Conservation (phyloP, 371 early-diverging fungal species). For the Nematocida displodere region DNA sequence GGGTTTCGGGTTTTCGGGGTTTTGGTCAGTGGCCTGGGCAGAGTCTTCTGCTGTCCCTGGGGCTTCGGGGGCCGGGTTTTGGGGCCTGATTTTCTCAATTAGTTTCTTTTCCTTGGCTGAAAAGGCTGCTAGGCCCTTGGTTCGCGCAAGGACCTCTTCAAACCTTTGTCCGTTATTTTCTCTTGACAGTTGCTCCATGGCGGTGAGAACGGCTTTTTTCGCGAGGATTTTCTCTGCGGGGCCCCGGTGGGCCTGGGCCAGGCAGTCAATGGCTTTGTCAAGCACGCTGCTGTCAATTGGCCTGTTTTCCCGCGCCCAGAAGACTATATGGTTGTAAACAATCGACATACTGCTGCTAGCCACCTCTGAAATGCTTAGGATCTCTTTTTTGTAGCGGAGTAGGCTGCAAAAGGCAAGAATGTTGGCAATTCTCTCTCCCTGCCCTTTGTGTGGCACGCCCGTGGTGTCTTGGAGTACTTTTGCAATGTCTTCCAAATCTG, state of each 20-base stretch:
- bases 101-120: not conserved
- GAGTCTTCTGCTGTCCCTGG: not conserved
- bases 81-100: not conserved
- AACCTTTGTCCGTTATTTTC: not conserved
- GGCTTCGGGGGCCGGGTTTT: not conserved
- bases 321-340: slow-evolving; percentile 43
- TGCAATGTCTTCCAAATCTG: slow-evolving; percentile 11
- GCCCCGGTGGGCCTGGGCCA: not conserved
- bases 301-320: not conserved
- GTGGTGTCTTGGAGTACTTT: not conserved
- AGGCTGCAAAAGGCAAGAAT: slow-evolving; percentile 24
- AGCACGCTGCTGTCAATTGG: not conserved
- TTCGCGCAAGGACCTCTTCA: not conserved
- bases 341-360: slow-evolving; percentile 19
- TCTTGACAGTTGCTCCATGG: slow-evolving; percentile 7
- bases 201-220: not conserved
- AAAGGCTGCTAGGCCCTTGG: not conserved
- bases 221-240: not conserved
- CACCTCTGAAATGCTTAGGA: slow-evolving; percentile 7
- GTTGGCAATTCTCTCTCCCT: slow-evolving; percentile 2
- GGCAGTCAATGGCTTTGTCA: not conserved
- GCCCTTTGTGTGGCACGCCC: not conserved
- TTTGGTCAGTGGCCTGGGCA: not conserved
- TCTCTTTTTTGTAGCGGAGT: slow-evolving; percentile 5
- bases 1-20: not conserved